Evolutionary conservation across 1,284 basidiomycete species (phyloP), one percentile per base, ranked within the genome.

Genomic region (Xerocomus nothofagi): DNA sequence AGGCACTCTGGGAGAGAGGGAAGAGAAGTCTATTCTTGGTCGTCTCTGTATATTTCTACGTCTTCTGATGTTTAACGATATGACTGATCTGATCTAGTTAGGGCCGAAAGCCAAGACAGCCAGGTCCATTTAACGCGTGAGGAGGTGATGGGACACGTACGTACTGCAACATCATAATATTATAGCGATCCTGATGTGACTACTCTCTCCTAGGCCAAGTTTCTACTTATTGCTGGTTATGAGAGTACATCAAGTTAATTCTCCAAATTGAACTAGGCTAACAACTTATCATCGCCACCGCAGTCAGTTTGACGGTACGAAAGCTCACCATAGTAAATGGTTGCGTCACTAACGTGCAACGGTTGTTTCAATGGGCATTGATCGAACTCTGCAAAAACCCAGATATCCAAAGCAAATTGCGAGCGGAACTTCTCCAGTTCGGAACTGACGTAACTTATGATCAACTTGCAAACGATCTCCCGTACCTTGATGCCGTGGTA

Each of bases 11-110:
- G 66, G 63, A 27, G 65, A 62, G 43, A 59, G 59, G 3, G 61
- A 74, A 38, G 75, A 78, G 11, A 78, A 73, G 50, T 80, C 78
- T 4, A 73, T 84, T 51, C 78, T 84, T 47, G 54, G 62, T 27
- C 38, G 57, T 47, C 44, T 65, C 4, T 46, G 61, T 60, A 53
- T 29, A 17, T 40, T 6, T 14, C 12, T 15, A 7, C 10, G 3
- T 21, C 17, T 15, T 42, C 12, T 7, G 14, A 11, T 9, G 6
- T 27, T 36, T 44, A 21, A 20, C 3, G 12, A 9, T 5, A 41
- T 20, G 17, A 29, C 33, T 44, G 4, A 45, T 2, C 18, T 26
- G 17, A 21, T 44, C 5, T 20, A 64, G 64, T 63, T 6, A 53
- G 24, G 43, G 56, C 56, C 2, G 62, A 62, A 31, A 50, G 12